Conservation (phyloP, 805 yeast genomes). For the Candida insectalens region DNA sequence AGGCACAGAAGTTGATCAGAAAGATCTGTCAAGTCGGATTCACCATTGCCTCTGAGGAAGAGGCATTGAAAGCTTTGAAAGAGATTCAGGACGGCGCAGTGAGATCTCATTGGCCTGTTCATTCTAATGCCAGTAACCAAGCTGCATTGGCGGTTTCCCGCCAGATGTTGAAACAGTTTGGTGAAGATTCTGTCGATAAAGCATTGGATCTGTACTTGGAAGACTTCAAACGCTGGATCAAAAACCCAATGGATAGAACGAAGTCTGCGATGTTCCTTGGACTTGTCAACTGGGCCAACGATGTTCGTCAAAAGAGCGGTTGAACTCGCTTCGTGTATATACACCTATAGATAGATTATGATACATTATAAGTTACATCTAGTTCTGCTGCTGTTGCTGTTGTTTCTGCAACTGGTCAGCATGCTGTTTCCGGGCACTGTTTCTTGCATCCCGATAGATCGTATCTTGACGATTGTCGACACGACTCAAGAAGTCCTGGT, state of each 20-base stretch:
- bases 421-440: constrained; percentile 5
- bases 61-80: constrained; percentile 20
- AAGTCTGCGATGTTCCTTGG: constrained; percentile 59
- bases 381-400: not conserved
- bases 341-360: too few relatives aligned
- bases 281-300: constrained; percentile 66
- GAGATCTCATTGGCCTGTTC: constrained; percentile 37
- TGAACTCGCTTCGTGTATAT: too few relatives aligned
- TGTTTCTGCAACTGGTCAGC: not conserved
- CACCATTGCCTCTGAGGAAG: constrained; percentile 18
- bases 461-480: constrained; percentile 53
- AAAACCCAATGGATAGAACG: constrained; percentile 33
- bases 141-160: constrained; percentile 59
- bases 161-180: constrained; percentile 30
- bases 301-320: constrained; percentile 28
- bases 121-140: constrained; percentile 50
- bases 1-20: constrained; percentile 65
- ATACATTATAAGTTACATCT: constrained; percentile 1
- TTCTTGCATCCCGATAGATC: constrained; percentile 33
- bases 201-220: constrained; percentile 48
- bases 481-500: constrained; percentile 78
- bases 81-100: constrained; percentile 35
- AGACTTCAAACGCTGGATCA: constrained; percentile 55
- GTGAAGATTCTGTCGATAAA: constrained; percentile 25
- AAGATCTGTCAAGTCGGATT: constrained; percentile 39